Evolutionary conservation across 306 rosid genomes (phyloP), one percentile per base, ranked within the genome.

Genomic region (Rosa persica): DNA sequence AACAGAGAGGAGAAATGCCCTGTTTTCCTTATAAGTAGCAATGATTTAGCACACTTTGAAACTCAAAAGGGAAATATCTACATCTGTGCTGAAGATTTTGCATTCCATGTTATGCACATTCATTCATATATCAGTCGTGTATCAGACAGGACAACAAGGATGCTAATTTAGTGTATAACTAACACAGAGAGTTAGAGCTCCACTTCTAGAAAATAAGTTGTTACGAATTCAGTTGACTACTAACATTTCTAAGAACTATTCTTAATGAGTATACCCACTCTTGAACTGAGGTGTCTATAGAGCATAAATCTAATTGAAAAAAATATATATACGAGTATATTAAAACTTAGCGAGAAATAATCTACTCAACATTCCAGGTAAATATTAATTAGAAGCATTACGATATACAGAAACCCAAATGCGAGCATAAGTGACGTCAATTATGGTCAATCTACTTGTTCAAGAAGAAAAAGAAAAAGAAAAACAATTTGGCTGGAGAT

Each of bases 101-200:
- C 42, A 55, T 36, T n/a, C 44, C 30, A 2, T 12, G 8, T 12
- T n/a, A 39, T 12, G 49, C 51, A 20, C 51, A 72, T 38, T 13
- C 66, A 38, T 54, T 12, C n/a, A 38, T 12, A 73, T 54, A n/a
- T 51, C 34, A 4, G 47, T 49, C 11, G 75, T 17, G 30, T 72
- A 61, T n/a, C 76, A 72, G 1, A 43, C 30, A 73, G 22, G 39
- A 58, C 11, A 54, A 34, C 65, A 38, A 54, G 49, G 67, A 43
- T 22, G 49, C 49, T 73, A 61, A 16, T 73, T n/a, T 73, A 10
- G 77, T 72, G 77, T 42, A 9, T 38, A 22, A 12, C 42, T 73
- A 0, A 73, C 19, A 36, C n/a, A 73, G 61, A 20, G 36, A 54
- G 60, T 38, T 8, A 54, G 48, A 38, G n/a, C 66, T 36, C 34